These are phyloP conservation scores for Eucalyptus virginea DNA, from an alignment of 345 rosid species.

Conservation along the genomic window DNA sequence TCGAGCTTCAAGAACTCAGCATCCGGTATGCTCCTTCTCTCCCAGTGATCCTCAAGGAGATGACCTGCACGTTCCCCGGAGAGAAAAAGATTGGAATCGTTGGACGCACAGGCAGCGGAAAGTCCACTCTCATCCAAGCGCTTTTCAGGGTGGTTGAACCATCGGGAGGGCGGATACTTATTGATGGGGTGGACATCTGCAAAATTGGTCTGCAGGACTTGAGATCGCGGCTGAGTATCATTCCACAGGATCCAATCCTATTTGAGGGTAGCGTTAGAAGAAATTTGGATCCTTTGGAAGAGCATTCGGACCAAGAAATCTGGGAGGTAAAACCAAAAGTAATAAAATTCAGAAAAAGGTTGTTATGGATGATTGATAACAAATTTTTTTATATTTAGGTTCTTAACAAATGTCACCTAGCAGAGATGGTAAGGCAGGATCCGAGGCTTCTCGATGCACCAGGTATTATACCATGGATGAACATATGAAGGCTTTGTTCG, in stretches of 20 bases:
- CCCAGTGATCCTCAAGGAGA: slow-evolving; percentile 55
- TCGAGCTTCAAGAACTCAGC: slow-evolving; percentile 35
- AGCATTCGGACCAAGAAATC: slow-evolving; percentile 70
- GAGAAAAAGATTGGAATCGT: slow-evolving; percentile 70
- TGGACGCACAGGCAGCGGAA: slow-evolving; percentile 94
- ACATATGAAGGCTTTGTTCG: background rate
- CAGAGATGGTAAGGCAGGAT: slow-evolving; percentile 37
- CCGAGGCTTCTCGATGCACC: slow-evolving; percentile 42
- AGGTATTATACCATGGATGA: slow-evolving; percentile 3
- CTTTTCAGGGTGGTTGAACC: slow-evolving; percentile 84
- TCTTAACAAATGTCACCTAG: slow-evolving; percentile 40
- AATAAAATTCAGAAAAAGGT: background rate
- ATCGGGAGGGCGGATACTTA: slow-evolving; percentile 51
- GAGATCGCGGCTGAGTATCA: slow-evolving; percentile 70
- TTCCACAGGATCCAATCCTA: slow-evolving; percentile 81
- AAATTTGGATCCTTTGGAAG: slow-evolving; percentile 65
- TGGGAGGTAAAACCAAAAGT: slow-evolving; percentile 37
- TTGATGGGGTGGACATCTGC: slow-evolving; percentile 67
- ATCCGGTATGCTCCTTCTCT: slow-evolving; percentile 40
- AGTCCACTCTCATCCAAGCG: slow-evolving; percentile 78
- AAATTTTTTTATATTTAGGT: slow-evolving; percentile 9
- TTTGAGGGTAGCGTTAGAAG: slow-evolving; percentile 73
- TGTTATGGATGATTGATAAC: background rate
- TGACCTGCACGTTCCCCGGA: slow-evolving; percentile 54
- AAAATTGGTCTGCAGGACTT: slow-evolving; percentile 67